Evolutionary conservation across 176 grass and related monocot genomes (phyloP), one percentile per base, ranked within the genome.

Genomic region (Pontederia crassipes): DNA sequence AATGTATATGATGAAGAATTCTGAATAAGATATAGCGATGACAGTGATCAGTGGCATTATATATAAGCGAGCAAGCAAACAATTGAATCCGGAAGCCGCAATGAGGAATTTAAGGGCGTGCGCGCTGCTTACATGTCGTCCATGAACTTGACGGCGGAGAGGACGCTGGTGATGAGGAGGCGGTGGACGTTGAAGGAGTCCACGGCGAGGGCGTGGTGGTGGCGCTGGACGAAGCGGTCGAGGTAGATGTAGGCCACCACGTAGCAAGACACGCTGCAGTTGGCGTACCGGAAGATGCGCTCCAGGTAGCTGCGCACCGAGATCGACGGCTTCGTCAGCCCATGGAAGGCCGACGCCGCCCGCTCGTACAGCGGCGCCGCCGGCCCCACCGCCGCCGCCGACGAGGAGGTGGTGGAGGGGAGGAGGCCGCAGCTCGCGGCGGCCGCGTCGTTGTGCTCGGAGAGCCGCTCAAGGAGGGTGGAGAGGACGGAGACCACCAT

Each of bases 121-220:
- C 29, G 29, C 29, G 29, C 50, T 6, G 77, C 92, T 64, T 74
- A 98, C 93, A 98, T 89, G 79, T 98, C 93, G 59, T 98, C 93
- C 74, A 98, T 68, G 81, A 98, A 98, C 73, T 98, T 98, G 81
- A 98, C 84, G 75, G 93, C 87, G 61, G 87, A 74, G 72, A 98
- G 84, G 68, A 98, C 84, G 74, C 81, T 83, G 18, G 93, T 98
- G 73, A 98, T 98, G 64, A 92, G 75, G 54, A 98, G 74, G 17
- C 93, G 93, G 79, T 98, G 93, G 76, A 98, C 87, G 74, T 98
- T 98, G 76, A 98, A 85, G 53, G 93, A 98, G 72, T 98, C 84
- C 67, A 98, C 72, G 68, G 76, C 59, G 79, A 98, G 79, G 13
- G 73, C 55, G 1, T 84, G 84, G 16, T 86, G 87, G 71, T 77